phyloP scores from a whole-genome alignment of 2,329 filamentous ascomycete species.

The Fusarium cicatricum region DNA sequence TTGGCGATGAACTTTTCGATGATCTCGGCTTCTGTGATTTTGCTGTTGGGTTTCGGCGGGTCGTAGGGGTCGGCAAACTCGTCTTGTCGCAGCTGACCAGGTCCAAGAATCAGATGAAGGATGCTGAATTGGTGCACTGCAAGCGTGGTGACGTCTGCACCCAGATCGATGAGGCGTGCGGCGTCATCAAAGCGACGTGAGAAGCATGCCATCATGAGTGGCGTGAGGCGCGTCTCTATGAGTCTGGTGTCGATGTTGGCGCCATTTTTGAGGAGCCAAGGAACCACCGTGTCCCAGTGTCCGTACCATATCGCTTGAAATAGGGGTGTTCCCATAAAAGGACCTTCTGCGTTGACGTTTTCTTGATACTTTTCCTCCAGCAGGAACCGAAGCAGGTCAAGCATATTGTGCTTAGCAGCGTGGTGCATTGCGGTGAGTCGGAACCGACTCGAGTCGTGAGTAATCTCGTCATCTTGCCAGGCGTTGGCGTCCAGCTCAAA shows the following conservation, averaged over 20 bases:
- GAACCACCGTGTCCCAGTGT: conserved; percentile 39
- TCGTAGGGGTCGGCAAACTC: conserved; percentile 31
- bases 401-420: conserved; percentile 33
- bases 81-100: conserved; percentile 32
- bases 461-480: conserved; percentile 34
- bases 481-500: conserved; percentile 35
- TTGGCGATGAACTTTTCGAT: conserved; percentile 38
- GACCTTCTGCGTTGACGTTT: conserved; percentile 34
- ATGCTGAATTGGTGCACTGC: conserved; percentile 41
- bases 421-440: conserved; percentile 40
- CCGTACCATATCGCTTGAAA: conserved; percentile 41
- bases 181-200: conserved; percentile 41
- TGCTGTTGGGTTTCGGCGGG: conserved; percentile 10
- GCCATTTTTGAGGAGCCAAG: conserved; percentile 40
- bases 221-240: conserved; percentile 39
- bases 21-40: conserved; percentile 37
- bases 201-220: conserved; percentile 42
- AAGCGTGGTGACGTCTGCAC: conserved; percentile 35
- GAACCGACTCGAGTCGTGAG: conserved; percentile 31
- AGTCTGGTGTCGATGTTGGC: conserved; percentile 38
- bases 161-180: conserved; percentile 37
- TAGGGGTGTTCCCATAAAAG: conserved; percentile 40
- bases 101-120: conserved; percentile 40
- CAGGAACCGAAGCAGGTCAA: conserved; percentile 32
- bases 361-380: conserved; percentile 31